Conservation (phyloP, 2,329 filamentous ascomycete species). For the Claviceps cyperi region DNA sequence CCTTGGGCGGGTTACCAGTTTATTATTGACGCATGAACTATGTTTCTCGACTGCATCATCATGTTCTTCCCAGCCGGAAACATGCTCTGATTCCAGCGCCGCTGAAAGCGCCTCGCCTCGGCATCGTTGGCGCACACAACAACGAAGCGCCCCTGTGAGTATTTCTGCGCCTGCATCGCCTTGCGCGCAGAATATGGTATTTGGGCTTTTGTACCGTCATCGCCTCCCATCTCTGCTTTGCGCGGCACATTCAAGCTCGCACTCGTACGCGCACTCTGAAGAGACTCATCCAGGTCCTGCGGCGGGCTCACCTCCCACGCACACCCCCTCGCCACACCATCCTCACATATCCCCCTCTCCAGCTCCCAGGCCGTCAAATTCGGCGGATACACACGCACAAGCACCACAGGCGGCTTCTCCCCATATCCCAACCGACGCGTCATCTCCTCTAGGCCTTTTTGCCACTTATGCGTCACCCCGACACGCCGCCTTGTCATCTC, state of each 20-base stretch:
- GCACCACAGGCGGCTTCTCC: slow-evolving; percentile 14
- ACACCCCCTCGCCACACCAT: slow-evolving; percentile 23
- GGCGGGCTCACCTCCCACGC: slow-evolving; percentile 12
- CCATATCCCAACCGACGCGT: slow-evolving; percentile 11
- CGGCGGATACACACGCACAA: slow-evolving; percentile 17
- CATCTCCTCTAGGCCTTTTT: slow-evolving; percentile 11
- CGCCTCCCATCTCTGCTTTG: background rate
- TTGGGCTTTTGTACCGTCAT: background rate
- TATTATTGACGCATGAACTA: slow-evolving; percentile 18
- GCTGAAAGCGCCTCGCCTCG: slow-evolving; percentile 25
- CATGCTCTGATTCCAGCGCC: slow-evolving; percentile 25
- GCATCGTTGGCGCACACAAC: slow-evolving; percentile 17
- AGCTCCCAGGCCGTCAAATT: slow-evolving; percentile 20
- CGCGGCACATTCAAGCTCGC: background rate
- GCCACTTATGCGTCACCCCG: slow-evolving; percentile 13
- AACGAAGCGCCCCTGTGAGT: slow-evolving; percentile 16
- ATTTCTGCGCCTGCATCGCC: slow-evolving; percentile 10
- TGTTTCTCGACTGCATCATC: slow-evolving; percentile 7
- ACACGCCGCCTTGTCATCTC: slow-evolving; percentile 10
- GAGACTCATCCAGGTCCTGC: slow-evolving; percentile 5
- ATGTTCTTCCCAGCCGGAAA: slow-evolving; percentile 10
- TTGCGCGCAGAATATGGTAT: background rate
- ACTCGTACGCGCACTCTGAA: background rate
- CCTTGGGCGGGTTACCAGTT: slow-evolving; percentile 15
- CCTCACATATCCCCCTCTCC: slow-evolving; percentile 23